A percentile compares a stretch with the other conserved stretches of the same genome.
These are phyloP conservation scores for Dioscorea alata DNA, from an alignment of 106 monocot genomes.

Conservation along the genomic window DNA sequence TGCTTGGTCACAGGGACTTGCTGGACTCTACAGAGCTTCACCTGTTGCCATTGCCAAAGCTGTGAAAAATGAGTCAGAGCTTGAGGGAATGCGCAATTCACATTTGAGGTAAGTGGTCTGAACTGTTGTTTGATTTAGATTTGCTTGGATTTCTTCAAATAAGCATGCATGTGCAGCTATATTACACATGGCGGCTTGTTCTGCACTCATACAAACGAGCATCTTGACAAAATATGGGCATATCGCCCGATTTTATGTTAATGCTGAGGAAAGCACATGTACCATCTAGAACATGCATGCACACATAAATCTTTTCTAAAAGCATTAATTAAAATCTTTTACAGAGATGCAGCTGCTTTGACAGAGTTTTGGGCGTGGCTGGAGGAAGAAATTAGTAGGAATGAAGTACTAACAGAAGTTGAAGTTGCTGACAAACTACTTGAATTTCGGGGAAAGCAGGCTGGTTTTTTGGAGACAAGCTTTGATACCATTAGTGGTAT, in stretches of 20 bases:
- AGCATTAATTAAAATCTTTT: not conserved
- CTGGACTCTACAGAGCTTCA: slow-evolving; percentile 48
- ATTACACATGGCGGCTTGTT: too few relatives aligned
- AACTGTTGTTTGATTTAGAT: too few relatives aligned
- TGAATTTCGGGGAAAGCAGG: slow-evolving; percentile 85
- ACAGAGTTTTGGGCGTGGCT: slow-evolving; percentile 94
- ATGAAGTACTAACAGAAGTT: slow-evolving; percentile 54
- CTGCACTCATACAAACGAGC: too few relatives aligned
- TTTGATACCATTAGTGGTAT: slow-evolving; percentile 98
- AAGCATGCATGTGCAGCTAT: not conserved
- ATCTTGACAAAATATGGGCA: too few relatives aligned
- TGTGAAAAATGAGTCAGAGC: slow-evolving; percentile 76
- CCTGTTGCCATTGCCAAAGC: slow-evolving; percentile 68
- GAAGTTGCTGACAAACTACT: slow-evolving; percentile 75
- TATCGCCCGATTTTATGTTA: too few relatives aligned
- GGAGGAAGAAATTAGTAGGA: slow-evolving; percentile 57
- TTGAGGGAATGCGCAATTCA: slow-evolving; percentile 83
- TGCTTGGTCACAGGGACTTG: slow-evolving; percentile 16
- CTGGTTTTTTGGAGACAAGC: slow-evolving; percentile 83
- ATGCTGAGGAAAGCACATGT: too few relatives aligned
- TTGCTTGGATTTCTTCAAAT: too few relatives aligned
- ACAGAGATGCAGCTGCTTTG: slow-evolving; percentile 93
- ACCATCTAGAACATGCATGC: too few relatives aligned
- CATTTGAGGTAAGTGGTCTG: slow-evolving; percentile 65
- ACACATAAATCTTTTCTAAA: too few relatives aligned